phyloP scores from a whole-genome alignment of 306 rosid species.

The Pyrus pyrifolia region DNA sequence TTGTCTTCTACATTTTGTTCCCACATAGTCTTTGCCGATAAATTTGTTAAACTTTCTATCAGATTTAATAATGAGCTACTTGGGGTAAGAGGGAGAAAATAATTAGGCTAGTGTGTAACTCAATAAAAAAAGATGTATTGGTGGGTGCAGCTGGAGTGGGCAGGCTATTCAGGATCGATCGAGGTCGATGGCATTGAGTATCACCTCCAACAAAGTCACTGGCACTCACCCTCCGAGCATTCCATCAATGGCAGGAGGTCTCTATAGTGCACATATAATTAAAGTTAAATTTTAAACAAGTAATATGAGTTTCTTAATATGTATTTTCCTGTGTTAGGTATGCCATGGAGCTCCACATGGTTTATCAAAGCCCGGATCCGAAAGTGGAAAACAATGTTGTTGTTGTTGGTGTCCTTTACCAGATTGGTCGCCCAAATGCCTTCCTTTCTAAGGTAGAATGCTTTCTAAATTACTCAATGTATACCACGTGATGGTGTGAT shows the following conservation, averaged over 20 bases:
- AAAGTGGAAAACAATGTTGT: slow-evolving; percentile 15
- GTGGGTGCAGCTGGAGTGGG: slow-evolving; percentile 41
- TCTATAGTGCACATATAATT: neutral
- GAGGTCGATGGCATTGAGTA: slow-evolving; percentile 37
- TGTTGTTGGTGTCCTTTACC: slow-evolving; percentile 38
- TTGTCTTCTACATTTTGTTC: too few relatives aligned
- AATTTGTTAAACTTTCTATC: too few relatives aligned
- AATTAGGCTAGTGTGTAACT: too few relatives aligned
- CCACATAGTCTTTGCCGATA: too few relatives aligned
- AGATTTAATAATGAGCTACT: too few relatives aligned
- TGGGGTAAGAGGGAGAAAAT: too few relatives aligned
- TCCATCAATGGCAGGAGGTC: slow-evolving; percentile 56
- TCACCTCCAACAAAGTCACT: slow-evolving; percentile 47
- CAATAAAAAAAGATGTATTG: too few relatives aligned
- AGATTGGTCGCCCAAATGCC: slow-evolving; percentile 42
- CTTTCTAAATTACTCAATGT: neutral
- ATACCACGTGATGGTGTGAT: neutral
- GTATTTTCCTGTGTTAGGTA: slow-evolving; percentile 25
- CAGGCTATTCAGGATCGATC: slow-evolving; percentile 42
- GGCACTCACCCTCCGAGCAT: slow-evolving; percentile 84
- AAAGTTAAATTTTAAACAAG: neutral
- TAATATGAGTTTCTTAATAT: neutral
- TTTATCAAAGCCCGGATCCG: slow-evolving; percentile 30
- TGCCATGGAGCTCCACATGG: slow-evolving; percentile 66
- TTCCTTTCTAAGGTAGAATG: slow-evolving; percentile 42